Evolutionary conservation across 2,329 filamentous ascomycete species (phyloP).

Genomic region (Claviceps monticola): DNA sequence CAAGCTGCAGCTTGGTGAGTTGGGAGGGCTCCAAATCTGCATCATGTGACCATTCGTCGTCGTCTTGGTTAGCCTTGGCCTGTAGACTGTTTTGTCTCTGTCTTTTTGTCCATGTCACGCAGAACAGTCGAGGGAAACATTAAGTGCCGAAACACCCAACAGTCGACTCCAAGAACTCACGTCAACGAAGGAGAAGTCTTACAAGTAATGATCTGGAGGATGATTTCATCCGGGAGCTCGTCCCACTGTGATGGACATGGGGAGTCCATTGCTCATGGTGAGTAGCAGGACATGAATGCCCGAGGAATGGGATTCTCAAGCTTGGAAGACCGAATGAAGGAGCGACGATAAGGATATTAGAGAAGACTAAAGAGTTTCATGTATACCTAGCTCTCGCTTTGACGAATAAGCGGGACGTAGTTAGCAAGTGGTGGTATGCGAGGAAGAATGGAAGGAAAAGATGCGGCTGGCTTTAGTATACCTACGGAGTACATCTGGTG

Average conservation of each 20-base stretch:
- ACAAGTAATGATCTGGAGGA: slow-evolving; percentile 50
- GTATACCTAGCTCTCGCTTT: not conserved
- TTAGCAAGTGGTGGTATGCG: not conserved
- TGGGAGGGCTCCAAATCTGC: slow-evolving; percentile 23
- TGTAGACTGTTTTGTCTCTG: not conserved
- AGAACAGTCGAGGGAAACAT: not conserved
- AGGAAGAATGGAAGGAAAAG: not conserved
- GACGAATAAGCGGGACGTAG: not conserved
- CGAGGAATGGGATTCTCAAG: no score
- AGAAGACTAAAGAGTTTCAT: no score
- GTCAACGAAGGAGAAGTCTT: slow-evolving; percentile 15
- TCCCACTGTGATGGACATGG: slow-evolving; percentile 21
- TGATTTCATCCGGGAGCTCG: slow-evolving; percentile 48
- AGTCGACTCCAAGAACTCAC: not conserved
- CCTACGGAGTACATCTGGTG: no score
- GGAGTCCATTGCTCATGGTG: slow-evolving; percentile 16
- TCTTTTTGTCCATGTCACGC: not conserved
- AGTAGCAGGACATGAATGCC: slow-evolving; percentile 1
- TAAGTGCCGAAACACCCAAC: not conserved
- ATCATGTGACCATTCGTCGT: not conserved
- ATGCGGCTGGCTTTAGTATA: not conserved
- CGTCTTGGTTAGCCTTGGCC: not conserved
- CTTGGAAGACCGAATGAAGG: not conserved
- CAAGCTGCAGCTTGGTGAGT: slow-evolving; percentile 52
- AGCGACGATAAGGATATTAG: no score